A percentile compares a stretch with the other conserved stretches of the same genome.
Evolutionary conservation across 1,139 yeast species (phyloP).

Genomic region (Blastobotrys raffinosifermentans): DNA sequence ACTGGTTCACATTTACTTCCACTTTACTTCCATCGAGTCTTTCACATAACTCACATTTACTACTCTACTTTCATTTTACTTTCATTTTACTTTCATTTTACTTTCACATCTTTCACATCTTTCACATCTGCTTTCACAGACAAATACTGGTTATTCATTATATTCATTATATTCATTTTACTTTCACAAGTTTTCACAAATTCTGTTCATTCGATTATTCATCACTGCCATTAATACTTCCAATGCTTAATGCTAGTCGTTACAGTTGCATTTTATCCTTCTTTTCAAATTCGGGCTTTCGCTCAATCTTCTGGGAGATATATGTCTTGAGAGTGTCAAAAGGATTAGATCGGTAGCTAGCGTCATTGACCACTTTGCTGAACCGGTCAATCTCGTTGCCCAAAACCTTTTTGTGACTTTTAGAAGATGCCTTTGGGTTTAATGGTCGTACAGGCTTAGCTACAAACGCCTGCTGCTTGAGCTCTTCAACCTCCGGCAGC

Average conservation of each 20-base stretch:
- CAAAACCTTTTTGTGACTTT: constrained; percentile 29
- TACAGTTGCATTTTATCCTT: constrained; percentile 5
- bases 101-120: too few species aligned
- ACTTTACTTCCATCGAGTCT: too few species aligned
- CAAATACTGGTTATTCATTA: not conserved
- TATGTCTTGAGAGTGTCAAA: constrained; percentile 23
- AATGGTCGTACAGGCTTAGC: constrained; percentile 15
- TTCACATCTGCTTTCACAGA: not conserved
- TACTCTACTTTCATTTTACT: too few species aligned
- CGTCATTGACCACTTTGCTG: constrained; percentile 20
- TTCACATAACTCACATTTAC: too few species aligned
- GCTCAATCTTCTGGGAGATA: constrained; percentile 19
- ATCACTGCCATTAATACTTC: too few species aligned
- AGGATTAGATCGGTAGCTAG: constrained; percentile 24
- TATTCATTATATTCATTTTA: not conserved
- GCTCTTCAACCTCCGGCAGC: constrained; percentile 22
- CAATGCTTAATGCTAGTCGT: not conserved
- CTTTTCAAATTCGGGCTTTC: constrained; percentile 19
- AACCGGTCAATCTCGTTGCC: constrained; percentile 28
- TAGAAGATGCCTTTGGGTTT: constrained; percentile 25
- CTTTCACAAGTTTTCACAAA: not conserved
- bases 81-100: too few species aligned
- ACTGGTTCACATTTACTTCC: too few species aligned
- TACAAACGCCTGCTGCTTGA: constrained; percentile 6
- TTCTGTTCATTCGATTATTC: too few species aligned